Percentiles rank a stretch among this genome's conserved stretches.
Conservation (phyloP, 192 early-diverging fungal genomes). For the Podochytrium sp. region DNA sequence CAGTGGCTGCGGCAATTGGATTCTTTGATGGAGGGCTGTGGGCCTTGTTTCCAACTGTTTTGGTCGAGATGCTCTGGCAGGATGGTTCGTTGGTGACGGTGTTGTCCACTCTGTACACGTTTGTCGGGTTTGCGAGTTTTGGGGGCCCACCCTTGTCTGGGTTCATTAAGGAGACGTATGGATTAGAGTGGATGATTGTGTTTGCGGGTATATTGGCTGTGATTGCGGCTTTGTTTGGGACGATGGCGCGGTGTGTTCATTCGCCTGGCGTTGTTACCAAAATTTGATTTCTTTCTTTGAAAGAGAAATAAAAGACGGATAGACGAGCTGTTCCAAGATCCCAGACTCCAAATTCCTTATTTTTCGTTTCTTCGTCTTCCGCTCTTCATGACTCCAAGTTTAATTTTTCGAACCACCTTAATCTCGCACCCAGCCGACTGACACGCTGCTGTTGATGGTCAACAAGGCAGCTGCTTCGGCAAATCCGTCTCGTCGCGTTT, state of each 20-base stretch:
- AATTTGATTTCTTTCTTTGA: not conserved
- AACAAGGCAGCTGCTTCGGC: too few relatives aligned
- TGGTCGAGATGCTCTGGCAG: constrained; percentile 10
- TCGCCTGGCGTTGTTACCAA: not conserved
- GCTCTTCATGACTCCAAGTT: not conserved
- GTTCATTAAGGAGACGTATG: constrained; percentile 7
- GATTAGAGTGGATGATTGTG: constrained; percentile 22
- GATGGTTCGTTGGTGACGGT: constrained; percentile 8
- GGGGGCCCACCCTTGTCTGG: constrained; percentile 22
- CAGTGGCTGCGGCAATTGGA: not conserved
- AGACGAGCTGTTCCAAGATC: too few relatives aligned
- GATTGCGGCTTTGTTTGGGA: not conserved
- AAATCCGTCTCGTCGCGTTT: too few relatives aligned
- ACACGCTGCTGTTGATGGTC: too few relatives aligned
- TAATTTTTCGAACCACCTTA: not conserved
- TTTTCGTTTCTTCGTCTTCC: not conserved
- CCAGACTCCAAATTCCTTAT: too few relatives aligned
- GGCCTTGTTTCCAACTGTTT: constrained; percentile 39
- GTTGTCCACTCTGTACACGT: constrained; percentile 22
- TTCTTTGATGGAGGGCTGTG: constrained; percentile 24
- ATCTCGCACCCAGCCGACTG: not conserved
- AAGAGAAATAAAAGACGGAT: too few relatives aligned
- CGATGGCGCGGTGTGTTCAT: not conserved
- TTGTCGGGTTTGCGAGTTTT: constrained; percentile 31
- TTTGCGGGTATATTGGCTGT: constrained; percentile 2